Base-by-base conservation (phyloP, 352 stramenopile species). In the Aphanomyces astaci region DNA sequence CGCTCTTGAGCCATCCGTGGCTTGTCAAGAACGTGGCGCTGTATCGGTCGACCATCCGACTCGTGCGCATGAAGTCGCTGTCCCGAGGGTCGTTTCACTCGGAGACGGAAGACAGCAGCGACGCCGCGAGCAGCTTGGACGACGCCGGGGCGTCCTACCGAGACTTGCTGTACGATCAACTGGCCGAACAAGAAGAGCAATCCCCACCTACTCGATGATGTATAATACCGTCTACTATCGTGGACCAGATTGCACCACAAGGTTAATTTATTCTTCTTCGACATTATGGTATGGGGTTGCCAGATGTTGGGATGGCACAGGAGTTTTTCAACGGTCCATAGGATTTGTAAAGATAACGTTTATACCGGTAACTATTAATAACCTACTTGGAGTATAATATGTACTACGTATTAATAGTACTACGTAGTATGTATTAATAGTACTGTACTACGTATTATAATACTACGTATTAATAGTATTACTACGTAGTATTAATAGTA, bases 1-100 rank as follows among this genome's bases (percentile, higher is more conserved):
- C 91, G 55, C 73, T 93, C 53, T 64, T 89, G 27, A 72, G 76
- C 13, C 87, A 90, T 55, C 55, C 62, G 55, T 93, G 83, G 80
- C 76, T 92, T 27, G 65, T 49, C 11, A 30, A 65, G 25, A 65
- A 53, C 56, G 36, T 46, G 25, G 40, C 56, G 7, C 2, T n/a
- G 11, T 52, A 65, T 28, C 36, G 39, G 4, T 49, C 30, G 15
- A 30, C 17, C n/a, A 25, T 7, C 19, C 17, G 9, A 11, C 10
- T 28, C 31, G 30, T 31, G n/a, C 30, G 19, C 10, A 27, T 27
- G 25, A 25, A n/a, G 11, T 2, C 9, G 3, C 25, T 48, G 24
- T 39, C 17, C n/a, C 5, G 31, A 5, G 56, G 11, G 15, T 53
- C 36, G 17, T n/a, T 33, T 10, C 25, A 28, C 3, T 65, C 56